Percentiles rank a stretch among this genome's conserved stretches.
Evolutionary conservation across 139 green algal species (phyloP).

Genomic region (Spirogloea muscicola): DNA sequence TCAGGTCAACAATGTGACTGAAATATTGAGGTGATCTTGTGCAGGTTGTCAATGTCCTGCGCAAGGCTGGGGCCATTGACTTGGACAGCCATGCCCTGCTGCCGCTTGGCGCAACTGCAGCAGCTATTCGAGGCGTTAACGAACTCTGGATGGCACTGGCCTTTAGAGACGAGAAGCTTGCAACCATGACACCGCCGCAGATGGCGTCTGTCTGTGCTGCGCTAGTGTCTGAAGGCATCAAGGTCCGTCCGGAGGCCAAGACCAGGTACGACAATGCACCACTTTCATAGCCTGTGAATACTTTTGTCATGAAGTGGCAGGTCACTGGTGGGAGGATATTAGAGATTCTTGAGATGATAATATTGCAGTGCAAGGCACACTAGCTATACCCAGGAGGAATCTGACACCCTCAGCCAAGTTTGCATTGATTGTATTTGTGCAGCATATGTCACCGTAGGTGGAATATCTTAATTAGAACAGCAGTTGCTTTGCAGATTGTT

Average conservation of each 20-base stretch:
- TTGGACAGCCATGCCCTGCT: slow-evolving; percentile 2
- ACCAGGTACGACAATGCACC: background rate
- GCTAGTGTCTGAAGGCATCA: slow-evolving; percentile 40
- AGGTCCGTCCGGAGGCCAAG: background rate
- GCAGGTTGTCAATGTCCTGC: slow-evolving; percentile 32
- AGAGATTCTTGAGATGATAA: too few relatives aligned
- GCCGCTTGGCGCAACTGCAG: slow-evolving; percentile 25
- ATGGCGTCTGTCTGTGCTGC: slow-evolving; percentile 15
- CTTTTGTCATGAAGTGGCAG: background rate
- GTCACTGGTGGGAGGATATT: background rate
- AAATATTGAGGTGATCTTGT: background rate
- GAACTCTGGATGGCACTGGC: slow-evolving; percentile 45
- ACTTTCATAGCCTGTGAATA: too few relatives aligned
- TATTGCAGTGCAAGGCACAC: too few relatives aligned
- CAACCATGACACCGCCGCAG: background rate
- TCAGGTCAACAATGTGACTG: background rate
- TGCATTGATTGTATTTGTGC: too few relatives aligned
- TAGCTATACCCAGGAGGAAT: background rate
- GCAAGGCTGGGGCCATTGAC: slow-evolving; percentile 9
- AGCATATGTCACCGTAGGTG: too few relatives aligned
- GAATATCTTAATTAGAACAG: too few relatives aligned
- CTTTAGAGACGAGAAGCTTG: background rate
- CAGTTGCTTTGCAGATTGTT: too few relatives aligned
- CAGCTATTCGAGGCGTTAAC: slow-evolving; percentile 27
- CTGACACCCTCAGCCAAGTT: too few relatives aligned